phyloP scores from a whole-genome alignment of 192 early-diverging fungal species.

The Linnemannia schmuckeri region DNA sequence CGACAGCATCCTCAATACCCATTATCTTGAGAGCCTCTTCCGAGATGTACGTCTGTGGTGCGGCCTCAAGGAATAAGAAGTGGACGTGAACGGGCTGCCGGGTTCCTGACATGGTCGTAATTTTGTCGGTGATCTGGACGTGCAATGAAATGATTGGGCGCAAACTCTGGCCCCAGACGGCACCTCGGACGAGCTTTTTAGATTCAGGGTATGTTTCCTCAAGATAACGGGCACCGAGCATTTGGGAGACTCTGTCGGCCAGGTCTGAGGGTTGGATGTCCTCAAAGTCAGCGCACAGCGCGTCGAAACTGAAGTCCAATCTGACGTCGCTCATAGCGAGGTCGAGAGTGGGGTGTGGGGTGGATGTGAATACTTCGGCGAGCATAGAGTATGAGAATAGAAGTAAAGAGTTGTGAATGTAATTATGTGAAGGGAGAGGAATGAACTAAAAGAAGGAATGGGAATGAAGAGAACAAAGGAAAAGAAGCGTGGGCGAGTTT shows the following conservation, averaged over 20 bases:
- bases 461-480: background rate
- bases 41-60: constrained; percentile 29
- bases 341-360: background rate
- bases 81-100: constrained; percentile 23
- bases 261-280: constrained; percentile 22
- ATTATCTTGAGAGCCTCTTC: constrained; percentile 22
- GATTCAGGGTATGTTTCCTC: background rate
- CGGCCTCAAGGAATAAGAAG: constrained; percentile 26
- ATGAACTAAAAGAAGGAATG: background rate
- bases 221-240: background rate
- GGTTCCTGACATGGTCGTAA: constrained; percentile 31
- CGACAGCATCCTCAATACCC: constrained; percentile 35
- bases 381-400: background rate
- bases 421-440: background rate
- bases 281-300: constrained; percentile 34
- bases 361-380: background rate
- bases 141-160: constrained; percentile 26
- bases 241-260: background rate
- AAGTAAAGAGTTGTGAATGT: background rate
- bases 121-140: constrained; percentile 25
- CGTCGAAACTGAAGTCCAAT: constrained; percentile 8
- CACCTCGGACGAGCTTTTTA: constrained; percentile 15
- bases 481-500: background rate
- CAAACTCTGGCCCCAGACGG: constrained; percentile 17
- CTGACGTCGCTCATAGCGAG: background rate